These are phyloP conservation scores for Salvia miltiorrhiza DNA, from an alignment of 257 asterid species.

Conservation along the genomic window DNA sequence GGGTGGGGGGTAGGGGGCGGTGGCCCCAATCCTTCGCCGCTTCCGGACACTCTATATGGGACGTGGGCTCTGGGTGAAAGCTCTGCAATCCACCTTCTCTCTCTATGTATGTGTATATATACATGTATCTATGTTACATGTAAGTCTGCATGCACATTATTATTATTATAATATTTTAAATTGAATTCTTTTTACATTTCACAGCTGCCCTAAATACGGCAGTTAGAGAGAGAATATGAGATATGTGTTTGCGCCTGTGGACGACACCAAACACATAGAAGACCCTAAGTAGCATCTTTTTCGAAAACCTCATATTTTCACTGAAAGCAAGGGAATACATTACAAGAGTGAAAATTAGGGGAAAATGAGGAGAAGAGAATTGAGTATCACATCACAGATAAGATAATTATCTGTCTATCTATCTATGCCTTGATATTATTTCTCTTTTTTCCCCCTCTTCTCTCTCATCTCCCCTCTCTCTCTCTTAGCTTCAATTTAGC, in stretches of 20 bases:
- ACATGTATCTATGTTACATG: neutral
- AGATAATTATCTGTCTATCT: conserved; percentile 22
- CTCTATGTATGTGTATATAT: neutral
- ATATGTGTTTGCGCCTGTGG: conserved; percentile 41
- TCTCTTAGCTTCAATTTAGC: neutral
- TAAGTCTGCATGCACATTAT: neutral
- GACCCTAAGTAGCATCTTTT: conserved; percentile 44
- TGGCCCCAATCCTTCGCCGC: conserved; percentile 55
- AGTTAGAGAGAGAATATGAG: neutral
- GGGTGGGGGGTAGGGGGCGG: neutral
- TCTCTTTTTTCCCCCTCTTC: neutral
- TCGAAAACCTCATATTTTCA: conserved; percentile 37
- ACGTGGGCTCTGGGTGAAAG: conserved; percentile 41
- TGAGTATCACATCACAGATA: conserved; percentile 26
- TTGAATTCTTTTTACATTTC: neutral
- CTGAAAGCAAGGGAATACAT: conserved; percentile 41
- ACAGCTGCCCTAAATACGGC: neutral
- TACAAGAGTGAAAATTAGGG: neutral
- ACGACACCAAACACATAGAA: conserved; percentile 44
- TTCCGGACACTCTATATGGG: conserved; percentile 50
- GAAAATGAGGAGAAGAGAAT: neutral
- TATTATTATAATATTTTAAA: neutral
- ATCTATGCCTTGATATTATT: conserved; percentile 15
- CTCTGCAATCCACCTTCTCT: conserved; percentile 34
- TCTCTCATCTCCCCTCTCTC: neutral